These are phyloP conservation scores for Pyrenochaeta sp. DNA, from an alignment of 2,329 filamentous ascomycete genomes.

Conservation along the genomic window DNA sequence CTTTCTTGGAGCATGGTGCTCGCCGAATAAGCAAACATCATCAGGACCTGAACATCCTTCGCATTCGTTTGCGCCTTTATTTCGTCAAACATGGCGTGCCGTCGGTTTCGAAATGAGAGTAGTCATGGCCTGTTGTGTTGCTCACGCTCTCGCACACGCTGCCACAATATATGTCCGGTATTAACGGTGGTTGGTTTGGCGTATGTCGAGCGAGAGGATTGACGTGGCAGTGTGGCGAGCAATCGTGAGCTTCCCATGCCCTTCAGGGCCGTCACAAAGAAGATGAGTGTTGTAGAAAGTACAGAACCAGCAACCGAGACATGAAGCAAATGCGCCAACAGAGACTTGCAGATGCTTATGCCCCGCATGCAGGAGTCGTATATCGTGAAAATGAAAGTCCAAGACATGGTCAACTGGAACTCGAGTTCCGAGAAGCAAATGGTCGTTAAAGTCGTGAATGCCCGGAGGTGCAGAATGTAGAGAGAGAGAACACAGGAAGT, in stretches of 20 bases:
- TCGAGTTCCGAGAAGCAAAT: conserved; percentile 33
- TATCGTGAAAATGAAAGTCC: conserved; percentile 43
- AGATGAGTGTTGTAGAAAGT: conserved; percentile 41
- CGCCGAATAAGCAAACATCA: conserved; percentile 32
- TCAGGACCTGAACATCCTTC: conserved; percentile 36
- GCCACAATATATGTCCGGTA: conserved; percentile 22
- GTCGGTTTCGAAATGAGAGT: conserved; percentile 14
- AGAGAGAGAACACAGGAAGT: conserved; percentile 42
- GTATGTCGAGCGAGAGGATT: conserved; percentile 15
- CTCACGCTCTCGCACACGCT: conserved; percentile 25
- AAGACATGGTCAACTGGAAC: conserved; percentile 37
- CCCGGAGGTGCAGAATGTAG: conserved; percentile 39
- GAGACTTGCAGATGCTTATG: conserved; percentile 41
- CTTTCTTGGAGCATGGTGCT: conserved; percentile 29
- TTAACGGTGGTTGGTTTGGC: conserved; percentile 13
- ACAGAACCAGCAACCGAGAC: conserved; percentile 46
- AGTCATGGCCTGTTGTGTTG: conserved; percentile 14
- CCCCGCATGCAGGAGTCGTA: conserved; percentile 46
- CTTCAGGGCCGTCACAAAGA: conserved; percentile 33
- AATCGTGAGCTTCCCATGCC: conserved; percentile 17
- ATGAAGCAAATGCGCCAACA: conserved; percentile 36
- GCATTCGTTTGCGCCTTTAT: conserved; percentile 38
- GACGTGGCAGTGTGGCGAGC: conserved; percentile 29
- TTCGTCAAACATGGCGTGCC: conserved; percentile 36
- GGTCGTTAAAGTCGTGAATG: conserved; percentile 50